Base-by-base conservation (phyloP, 2,329 filamentous ascomycete species). In the Cladosporium velox region DNA sequence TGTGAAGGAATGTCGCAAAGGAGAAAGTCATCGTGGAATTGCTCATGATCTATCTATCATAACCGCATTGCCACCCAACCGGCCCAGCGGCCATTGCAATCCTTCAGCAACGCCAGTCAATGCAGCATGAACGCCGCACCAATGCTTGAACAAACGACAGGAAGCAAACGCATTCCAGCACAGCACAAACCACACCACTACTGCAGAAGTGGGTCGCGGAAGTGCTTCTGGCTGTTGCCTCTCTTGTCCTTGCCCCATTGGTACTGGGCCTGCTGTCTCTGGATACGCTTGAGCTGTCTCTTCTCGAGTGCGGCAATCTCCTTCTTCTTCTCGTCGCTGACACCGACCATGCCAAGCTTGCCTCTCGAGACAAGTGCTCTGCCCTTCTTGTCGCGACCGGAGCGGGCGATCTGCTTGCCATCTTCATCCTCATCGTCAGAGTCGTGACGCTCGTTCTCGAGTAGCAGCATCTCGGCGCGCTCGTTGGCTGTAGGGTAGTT, bases 401-500 rank as follows among this genome's bases (percentile, higher is more conserved):
- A 70, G 8, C 75, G 74, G 58, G 79, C 79, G 14, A 72, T 77
- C 41, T 79, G 80, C 14, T 75, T 74, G 21, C n/a, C 59, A 18
- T 64, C 51, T 30, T 82, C 79, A 44, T 83, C 79, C 24, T 80
- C 82, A 60, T 84, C 83, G 51, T 82, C 79, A 26, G 82, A 81
- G 65, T 79, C 77, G 62, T 78, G 73, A 58, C 80, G 77, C 14
- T 80, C 80, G 41, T 75, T 78, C 21, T 79, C 79, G 68, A 89
- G 85, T 66, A 91, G 85, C 67, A 89, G 83, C 72, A 87, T 88
- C 71, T 89, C 85, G 66, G 87, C 84, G 64, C 91, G 89, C 79
- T 97, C 93, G 66, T 91, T 90, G 0, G 88, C 81, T 2, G 91
- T 89, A 1, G 93, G 93, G 77, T 97, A 90, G 77, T 88, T 91